Percentiles rank a stretch among this genome's conserved stretches.
These are phyloP conservation scores for Boletus rufocinnamomeus DNA, from an alignment of 768 basidiomycete genomes.

Conservation along the genomic window DNA sequence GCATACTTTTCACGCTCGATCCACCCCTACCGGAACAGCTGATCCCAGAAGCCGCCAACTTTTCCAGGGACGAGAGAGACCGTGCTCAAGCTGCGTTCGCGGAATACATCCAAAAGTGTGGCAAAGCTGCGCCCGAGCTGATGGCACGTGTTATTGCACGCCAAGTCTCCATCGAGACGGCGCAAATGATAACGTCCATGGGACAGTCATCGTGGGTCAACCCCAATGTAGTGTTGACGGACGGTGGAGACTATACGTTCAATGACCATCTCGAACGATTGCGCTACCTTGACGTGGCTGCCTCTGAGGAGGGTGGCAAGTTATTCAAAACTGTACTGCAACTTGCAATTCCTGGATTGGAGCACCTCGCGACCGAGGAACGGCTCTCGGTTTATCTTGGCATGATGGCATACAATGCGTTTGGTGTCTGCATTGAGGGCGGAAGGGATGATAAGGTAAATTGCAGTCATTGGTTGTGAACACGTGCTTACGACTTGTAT, in stretches of 20 bases:
- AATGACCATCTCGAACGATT: slow-evolving; percentile 79
- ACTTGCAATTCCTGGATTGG: slow-evolving; percentile 67
- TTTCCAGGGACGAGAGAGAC: slow-evolving; percentile 46
- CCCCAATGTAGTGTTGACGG: slow-evolving; percentile 36
- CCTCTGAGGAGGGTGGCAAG: slow-evolving; percentile 49
- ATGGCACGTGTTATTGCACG: slow-evolving; percentile 72
- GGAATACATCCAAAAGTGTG: slow-evolving; percentile 53
- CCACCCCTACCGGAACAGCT: slow-evolving; percentile 53
- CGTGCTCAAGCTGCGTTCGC: slow-evolving; percentile 62
- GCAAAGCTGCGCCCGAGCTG: slow-evolving; percentile 51
- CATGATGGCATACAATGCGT: slow-evolving; percentile 76
- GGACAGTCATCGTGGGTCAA: slow-evolving; percentile 13
- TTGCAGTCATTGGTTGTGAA: background rate
- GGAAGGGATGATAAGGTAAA: slow-evolving; percentile 74
- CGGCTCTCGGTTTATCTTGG: slow-evolving; percentile 61
- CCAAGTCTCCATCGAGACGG: slow-evolving; percentile 65
- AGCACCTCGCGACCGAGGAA: slow-evolving; percentile 67
- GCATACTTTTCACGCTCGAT: slow-evolving; percentile 71
- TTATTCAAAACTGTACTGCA: slow-evolving; percentile 57
- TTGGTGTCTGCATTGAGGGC: slow-evolving; percentile 65
- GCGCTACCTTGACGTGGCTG: slow-evolving; percentile 60
- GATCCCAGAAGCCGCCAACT: slow-evolving; percentile 35
- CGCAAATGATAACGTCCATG: slow-evolving; percentile 48
- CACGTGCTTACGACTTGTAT: slow-evolving; percentile 2
- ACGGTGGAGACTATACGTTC: slow-evolving; percentile 57